Conservation (phyloP, 768 basidiomycete genomes). For the Pseudohyphozyma bogoriensis region DNA sequence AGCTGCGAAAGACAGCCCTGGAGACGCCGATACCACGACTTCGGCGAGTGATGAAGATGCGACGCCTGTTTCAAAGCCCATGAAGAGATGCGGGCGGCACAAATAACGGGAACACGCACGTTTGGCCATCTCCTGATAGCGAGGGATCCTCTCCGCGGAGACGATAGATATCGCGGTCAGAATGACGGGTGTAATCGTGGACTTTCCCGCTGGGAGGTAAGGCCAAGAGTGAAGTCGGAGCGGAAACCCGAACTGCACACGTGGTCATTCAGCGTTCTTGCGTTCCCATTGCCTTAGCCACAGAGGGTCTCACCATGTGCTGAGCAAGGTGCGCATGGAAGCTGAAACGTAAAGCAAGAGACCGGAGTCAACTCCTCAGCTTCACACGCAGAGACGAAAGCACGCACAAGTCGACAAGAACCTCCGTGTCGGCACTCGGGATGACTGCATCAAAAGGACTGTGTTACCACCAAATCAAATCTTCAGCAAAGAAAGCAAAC, state of each 20-base stretch:
- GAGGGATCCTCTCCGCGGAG: neutral
- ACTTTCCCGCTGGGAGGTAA: neutral
- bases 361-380: neutral
- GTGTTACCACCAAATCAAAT: too few species aligned
- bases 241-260: neutral
- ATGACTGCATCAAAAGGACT: too few species aligned
- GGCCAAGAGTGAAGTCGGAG: neutral
- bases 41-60: too few species aligned
- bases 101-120: too few species aligned
- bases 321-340: constrained; percentile 1
- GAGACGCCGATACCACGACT: too few species aligned
- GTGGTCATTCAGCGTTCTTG: too few species aligned
- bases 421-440: neutral
- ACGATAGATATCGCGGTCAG: neutral
- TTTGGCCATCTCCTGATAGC: neutral
- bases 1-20: neutral
- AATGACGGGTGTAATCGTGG: neutral
- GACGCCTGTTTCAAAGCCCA: too few species aligned
- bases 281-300: too few species aligned
- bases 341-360: neutral
- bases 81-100: too few species aligned
- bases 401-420: neutral
- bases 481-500: too few species aligned
- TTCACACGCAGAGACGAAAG: neutral
- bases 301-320: too few species aligned